These are phyloP conservation scores for Trifolium subterraneum DNA, from an alignment of 306 rosid genomes.

Conservation along the genomic window DNA sequence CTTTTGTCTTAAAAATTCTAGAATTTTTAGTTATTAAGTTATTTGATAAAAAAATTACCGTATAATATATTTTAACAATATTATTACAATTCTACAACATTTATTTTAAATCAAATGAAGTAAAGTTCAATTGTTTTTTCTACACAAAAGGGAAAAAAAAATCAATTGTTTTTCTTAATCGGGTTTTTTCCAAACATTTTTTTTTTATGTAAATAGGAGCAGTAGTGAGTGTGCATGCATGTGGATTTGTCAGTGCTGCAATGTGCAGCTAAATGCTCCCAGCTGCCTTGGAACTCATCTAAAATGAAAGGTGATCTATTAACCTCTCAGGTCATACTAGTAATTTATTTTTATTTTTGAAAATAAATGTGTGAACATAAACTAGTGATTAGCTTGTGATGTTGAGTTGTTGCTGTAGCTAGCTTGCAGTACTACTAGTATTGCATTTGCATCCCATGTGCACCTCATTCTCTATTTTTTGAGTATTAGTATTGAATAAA, in stretches of 20 bases:
- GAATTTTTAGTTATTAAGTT: too few species aligned
- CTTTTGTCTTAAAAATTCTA: too few species aligned
- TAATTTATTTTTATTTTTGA: neutral
- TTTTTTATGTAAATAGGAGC: too few species aligned
- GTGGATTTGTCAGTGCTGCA: conserved; percentile 11
- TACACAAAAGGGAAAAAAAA: too few species aligned
- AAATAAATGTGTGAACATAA: neutral
- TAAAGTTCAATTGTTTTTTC: too few species aligned
- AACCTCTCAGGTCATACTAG: neutral
- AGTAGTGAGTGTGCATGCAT: neutral
- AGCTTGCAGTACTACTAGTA: neutral
- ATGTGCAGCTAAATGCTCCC: neutral
- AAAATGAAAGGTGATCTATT: neutral
- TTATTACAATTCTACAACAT: too few species aligned
- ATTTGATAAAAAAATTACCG: too few species aligned
- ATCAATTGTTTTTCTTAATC: too few species aligned
- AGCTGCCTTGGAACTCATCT: conserved; percentile 2
- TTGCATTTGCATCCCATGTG: neutral
- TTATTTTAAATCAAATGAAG: too few species aligned
- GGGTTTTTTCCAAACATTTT: too few species aligned
- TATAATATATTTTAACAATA: too few species aligned
- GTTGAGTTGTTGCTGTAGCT: neutral
- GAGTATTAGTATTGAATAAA: too few species aligned
- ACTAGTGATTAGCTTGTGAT: neutral
- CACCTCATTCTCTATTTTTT: neutral